Evolutionary conservation across 345 rosid species (phyloP), one percentile per base, ranked within the genome.

Genomic region (Euphorbia pulcherrima): DNA sequence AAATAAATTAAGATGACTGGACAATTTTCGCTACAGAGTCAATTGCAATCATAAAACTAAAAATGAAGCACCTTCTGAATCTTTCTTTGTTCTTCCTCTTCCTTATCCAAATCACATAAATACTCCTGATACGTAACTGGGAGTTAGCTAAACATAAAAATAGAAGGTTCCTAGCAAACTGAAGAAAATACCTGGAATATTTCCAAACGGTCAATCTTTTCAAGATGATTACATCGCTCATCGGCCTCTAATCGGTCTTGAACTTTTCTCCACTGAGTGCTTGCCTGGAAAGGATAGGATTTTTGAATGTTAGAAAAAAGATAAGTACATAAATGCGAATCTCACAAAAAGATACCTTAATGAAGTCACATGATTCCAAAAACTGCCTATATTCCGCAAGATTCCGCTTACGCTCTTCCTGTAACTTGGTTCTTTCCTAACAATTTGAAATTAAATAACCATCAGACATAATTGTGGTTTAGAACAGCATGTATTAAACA

Each of bases 181-280:
- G 14, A 48, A 67, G 59, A 65, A 61, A n/a, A 24, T 62, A 94
- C 97, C 95, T 94, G 97, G 79, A 91, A 94, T 72, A 85, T 87
- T 74, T 89, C 89, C 75, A 94, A 71, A 58, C 92, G 96, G 30
- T 94, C 96, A 27, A 91, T 84, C 78, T 87, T 94, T 74, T 89
- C 99, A 69, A 94, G 96, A 58, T 89, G 81, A 40, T 82, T 85
- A 78, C 99, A 94, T 75, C 97, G 85, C 76, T 87, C 97, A 79
- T 91, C 96, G 55, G 86, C 83, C 85, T 88, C 99, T 79, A 94
- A 81, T 50, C 87, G 92, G 58, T 88, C 92, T 75, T 94, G 97
- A 80, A 94, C 89, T 83, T 94, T 94, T 68, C 97, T 87, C 99
- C 99, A 94, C 71, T 94, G 99, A 76, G 85, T 94, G 76, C 71